phyloP scores from a whole-genome alignment of 495 filamentous ascomycete species.

The Aspergillus nidulans region DNA sequence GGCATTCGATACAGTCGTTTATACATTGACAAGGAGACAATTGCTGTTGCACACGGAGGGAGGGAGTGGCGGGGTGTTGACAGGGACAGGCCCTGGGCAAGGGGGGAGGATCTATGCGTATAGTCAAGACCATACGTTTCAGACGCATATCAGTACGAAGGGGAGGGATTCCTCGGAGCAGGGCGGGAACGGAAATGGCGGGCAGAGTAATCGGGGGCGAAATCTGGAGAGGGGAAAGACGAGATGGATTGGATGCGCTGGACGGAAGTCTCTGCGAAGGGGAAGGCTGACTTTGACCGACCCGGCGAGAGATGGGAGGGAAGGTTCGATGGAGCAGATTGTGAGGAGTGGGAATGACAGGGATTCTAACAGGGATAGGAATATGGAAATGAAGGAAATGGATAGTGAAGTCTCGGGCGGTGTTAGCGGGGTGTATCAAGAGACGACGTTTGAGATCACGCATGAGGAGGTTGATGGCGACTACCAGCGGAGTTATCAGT shows the following conservation, averaged over 20 bases:
- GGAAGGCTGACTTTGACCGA: slow-evolving; percentile 19
- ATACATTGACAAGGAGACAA: slow-evolving; percentile 48
- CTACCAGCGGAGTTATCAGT: too few species aligned
- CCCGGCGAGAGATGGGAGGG: slow-evolving; percentile 23
- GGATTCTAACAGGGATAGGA: neutral
- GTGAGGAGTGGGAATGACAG: slow-evolving; percentile 24
- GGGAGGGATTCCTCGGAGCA: neutral
- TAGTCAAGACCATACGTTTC: slow-evolving; percentile 15
- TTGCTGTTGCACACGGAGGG: slow-evolving; percentile 33
- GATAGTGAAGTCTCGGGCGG: slow-evolving; percentile 16
- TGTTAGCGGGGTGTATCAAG: slow-evolving; percentile 33
- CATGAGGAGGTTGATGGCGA: slow-evolving; percentile 20
- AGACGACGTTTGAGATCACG: slow-evolving; percentile 40
- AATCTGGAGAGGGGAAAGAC: slow-evolving; percentile 19
- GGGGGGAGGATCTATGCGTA: slow-evolving; percentile 19
- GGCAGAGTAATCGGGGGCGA: too few species aligned
- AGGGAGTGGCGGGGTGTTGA: neutral
- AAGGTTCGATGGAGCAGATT: slow-evolving; percentile 35
- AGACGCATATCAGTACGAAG: slow-evolving; percentile 28
- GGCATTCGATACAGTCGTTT: slow-evolving; percentile 65
- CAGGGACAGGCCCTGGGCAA: slow-evolving; percentile 14
- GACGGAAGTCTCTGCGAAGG: slow-evolving; percentile 13
- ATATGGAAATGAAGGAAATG: slow-evolving; percentile 14
- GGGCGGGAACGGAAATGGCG: too few species aligned
- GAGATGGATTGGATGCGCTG: neutral